Conservation (phyloP, 192 early-diverging fungal genomes). For the Podila epicladia region DNA sequence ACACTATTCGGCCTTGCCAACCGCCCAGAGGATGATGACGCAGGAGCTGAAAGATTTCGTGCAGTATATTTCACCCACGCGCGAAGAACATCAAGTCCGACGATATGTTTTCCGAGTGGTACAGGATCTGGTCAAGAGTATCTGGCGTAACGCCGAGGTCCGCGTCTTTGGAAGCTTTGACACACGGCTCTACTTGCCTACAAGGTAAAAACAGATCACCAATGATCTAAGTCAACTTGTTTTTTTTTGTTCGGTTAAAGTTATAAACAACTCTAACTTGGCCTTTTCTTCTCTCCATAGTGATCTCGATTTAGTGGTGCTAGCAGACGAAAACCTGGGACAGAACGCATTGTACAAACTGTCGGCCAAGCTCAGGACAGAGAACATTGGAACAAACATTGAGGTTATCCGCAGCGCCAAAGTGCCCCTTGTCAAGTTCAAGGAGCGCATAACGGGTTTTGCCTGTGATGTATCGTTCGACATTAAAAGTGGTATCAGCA, state of each 20-base stretch:
- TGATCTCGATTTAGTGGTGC: slow-evolving; percentile 26
- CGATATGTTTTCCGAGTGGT: slow-evolving; percentile 74
- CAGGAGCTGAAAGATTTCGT: slow-evolving; percentile 83
- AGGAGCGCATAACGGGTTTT: slow-evolving; percentile 77
- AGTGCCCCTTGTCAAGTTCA: slow-evolving; percentile 93
- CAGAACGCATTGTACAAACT: slow-evolving; percentile 4
- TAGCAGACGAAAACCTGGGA: neutral
- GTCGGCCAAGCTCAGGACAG: slow-evolving; percentile 37
- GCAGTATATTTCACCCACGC: slow-evolving; percentile 82
- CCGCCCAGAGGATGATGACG: slow-evolving; percentile 32
- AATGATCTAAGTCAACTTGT: neutral
- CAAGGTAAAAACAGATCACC: slow-evolving; percentile 80
- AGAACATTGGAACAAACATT: slow-evolving; percentile 54
- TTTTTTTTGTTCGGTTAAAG: neutral
- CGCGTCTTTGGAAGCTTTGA: slow-evolving; percentile 89
- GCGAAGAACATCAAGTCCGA: slow-evolving; percentile 83
- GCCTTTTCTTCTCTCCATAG: neutral
- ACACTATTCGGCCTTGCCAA: neutral
- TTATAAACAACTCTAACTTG: neutral
- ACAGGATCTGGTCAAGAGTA: slow-evolving; percentile 53
- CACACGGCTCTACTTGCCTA: slow-evolving; percentile 88
- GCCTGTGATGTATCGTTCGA: slow-evolving; percentile 91
- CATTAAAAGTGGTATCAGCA: slow-evolving; percentile 68
- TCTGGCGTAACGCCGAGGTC: slow-evolving; percentile 58
- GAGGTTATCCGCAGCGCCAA: slow-evolving; percentile 65